phyloP scores from a whole-genome alignment of 495 filamentous ascomycete genomes.

The Hypoxylon fragiforme region DNA sequence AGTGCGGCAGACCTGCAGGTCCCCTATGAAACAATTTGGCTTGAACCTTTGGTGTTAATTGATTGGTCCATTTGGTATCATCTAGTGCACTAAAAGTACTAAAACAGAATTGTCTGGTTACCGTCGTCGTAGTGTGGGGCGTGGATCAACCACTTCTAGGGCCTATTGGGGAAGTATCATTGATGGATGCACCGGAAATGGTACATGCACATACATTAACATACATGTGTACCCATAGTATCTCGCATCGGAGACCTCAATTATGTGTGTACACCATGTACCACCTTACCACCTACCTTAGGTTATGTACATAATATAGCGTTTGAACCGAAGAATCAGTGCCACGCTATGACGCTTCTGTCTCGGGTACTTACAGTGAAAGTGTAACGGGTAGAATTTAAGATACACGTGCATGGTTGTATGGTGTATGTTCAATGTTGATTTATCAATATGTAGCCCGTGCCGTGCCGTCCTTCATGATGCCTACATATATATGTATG shows the following conservation, averaged over 20 bases:
- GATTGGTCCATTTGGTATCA: slow-evolving; percentile 14
- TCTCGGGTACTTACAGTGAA: too few relatives aligned
- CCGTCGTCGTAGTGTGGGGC: slow-evolving; percentile 9
- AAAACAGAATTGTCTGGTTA: slow-evolving; percentile 7
- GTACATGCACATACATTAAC: not conserved
- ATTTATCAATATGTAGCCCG: too few relatives aligned
- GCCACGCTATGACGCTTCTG: slow-evolving; percentile 6
- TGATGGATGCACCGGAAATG: too few relatives aligned
- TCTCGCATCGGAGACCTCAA: slow-evolving; percentile 16
- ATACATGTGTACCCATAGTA: slow-evolving; percentile 1
- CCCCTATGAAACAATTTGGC: slow-evolving; percentile 8
- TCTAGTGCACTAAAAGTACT: not conserved
- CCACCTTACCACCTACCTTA: too few relatives aligned
- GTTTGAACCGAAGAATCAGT: not conserved
- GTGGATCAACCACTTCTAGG: not conserved
- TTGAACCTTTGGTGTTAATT: not conserved
- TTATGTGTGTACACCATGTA: not conserved
- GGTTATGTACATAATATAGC: too few relatives aligned
- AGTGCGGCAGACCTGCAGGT: slow-evolving; percentile 25
- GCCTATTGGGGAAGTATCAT: too few relatives aligned
- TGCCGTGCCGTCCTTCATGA: too few relatives aligned
- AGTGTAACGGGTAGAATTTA: too few relatives aligned
- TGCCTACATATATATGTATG: too few relatives aligned
- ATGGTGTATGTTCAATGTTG: not conserved
- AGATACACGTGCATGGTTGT: too few relatives aligned